A percentile compares a stretch with the other conserved stretches of the same genome.
Evolutionary conservation across 2,329 filamentous ascomycete species (phyloP).

Genomic region (Colletotrichum chrysophilum): DNA sequence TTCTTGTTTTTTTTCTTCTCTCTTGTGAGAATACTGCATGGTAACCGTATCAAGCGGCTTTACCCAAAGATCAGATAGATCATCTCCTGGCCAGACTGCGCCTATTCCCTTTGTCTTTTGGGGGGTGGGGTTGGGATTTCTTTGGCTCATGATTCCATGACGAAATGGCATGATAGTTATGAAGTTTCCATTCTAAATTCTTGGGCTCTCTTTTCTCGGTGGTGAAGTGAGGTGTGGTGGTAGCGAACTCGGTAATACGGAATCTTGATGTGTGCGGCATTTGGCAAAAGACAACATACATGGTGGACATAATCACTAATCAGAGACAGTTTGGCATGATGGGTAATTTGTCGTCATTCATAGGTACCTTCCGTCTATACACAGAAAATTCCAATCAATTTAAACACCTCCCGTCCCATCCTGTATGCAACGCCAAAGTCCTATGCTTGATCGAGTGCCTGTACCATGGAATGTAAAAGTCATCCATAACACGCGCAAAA

Average conservation of each 20-base stretch:
- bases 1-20: not conserved
- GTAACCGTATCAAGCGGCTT: conserved; percentile 7
- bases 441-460: not conserved
- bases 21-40: conserved; percentile 16
- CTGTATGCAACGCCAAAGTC: not conserved
- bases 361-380: not conserved
- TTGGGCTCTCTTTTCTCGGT: not conserved
- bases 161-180: conserved; percentile 27
- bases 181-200: conserved; percentile 10
- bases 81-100: conserved; percentile 24
- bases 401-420: not conserved
- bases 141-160: conserved; percentile 25
- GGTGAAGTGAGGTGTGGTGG: not conserved
- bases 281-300: not conserved
- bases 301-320: not conserved
- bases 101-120: conserved; percentile 17
- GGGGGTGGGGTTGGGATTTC: conserved; percentile 11
- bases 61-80: conserved; percentile 21
- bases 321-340: not conserved
- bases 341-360: not conserved
- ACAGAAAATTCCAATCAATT: not conserved
- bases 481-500: not conserved
- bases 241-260: not conserved
- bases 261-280: not conserved
- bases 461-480: not conserved